phyloP scores from a whole-genome alignment of 371 early-diverging fungal genomes.

The Mortierella sp. region DNA sequence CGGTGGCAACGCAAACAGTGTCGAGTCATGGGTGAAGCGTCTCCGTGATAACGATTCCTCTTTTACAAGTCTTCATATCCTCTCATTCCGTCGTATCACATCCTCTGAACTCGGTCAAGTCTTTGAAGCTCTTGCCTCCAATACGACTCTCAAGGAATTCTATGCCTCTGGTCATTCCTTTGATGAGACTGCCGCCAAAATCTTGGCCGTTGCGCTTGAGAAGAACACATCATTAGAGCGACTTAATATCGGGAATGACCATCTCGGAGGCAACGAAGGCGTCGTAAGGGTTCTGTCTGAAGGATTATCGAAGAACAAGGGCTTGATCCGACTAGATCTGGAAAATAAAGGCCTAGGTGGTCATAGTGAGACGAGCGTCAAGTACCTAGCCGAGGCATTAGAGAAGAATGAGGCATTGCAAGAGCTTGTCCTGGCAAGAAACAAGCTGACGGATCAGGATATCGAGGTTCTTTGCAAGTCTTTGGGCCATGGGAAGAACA shows the following conservation, averaged over 20 bases:
- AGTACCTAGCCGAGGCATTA: slow-evolving; percentile 24
- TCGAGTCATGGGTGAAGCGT: slow-evolving; percentile 69
- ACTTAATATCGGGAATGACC: slow-evolving; percentile 63
- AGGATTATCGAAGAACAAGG: slow-evolving; percentile 67
- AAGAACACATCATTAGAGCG: slow-evolving; percentile 64
- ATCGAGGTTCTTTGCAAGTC: slow-evolving; percentile 44
- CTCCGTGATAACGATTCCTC: slow-evolving; percentile 66
- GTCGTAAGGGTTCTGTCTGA: slow-evolving; percentile 59
- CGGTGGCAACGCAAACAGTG: slow-evolving; percentile 65
- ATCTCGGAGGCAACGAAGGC: slow-evolving; percentile 56
- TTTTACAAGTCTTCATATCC: slow-evolving; percentile 67
- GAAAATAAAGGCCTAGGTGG: slow-evolving; percentile 68
- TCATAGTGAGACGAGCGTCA: slow-evolving; percentile 19
- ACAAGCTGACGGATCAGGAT: slow-evolving; percentile 61
- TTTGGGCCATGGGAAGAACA: slow-evolving; percentile 25
- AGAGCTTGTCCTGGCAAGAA: slow-evolving; percentile 64
- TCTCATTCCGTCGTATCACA: slow-evolving; percentile 68
- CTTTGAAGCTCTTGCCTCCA: slow-evolving; percentile 63
- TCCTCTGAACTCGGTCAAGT: slow-evolving; percentile 62
- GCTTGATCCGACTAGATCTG: slow-evolving; percentile 64
- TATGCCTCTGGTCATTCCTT: slow-evolving; percentile 71
- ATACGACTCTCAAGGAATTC: slow-evolving; percentile 64
- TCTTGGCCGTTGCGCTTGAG: slow-evolving; percentile 59
- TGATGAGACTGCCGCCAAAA: slow-evolving; percentile 58
- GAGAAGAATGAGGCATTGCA: slow-evolving; percentile 37